A percentile compares a stretch with the other conserved stretches of the same genome.
phyloP scores from a whole-genome alignment of 495 filamentous ascomycete genomes.

The Penicillium riverlandense region DNA sequence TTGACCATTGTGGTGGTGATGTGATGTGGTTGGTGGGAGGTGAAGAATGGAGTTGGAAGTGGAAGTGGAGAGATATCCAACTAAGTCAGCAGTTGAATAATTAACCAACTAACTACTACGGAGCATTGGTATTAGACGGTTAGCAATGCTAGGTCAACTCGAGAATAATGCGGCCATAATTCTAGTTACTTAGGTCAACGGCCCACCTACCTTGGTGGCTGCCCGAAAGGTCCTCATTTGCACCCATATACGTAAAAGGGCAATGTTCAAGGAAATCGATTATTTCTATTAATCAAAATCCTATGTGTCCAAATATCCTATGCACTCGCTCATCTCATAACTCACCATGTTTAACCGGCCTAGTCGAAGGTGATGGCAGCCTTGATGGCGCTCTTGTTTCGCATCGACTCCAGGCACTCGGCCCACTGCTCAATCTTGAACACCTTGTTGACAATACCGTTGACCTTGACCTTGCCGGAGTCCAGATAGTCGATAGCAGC shows the following conservation, averaged over 20 bases:
- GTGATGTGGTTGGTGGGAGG: constrained; percentile 1
- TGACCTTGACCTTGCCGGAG: constrained; percentile 55
- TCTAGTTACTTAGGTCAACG: neutral
- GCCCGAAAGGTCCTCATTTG: constrained; percentile 2
- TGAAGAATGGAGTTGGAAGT: neutral
- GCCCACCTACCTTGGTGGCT: constrained; percentile 1
- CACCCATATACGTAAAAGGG: too few relatives aligned
- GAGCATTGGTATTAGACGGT: too few relatives aligned
- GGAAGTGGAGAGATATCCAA: neutral
- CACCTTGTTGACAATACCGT: constrained; percentile 45
- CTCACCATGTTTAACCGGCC: neutral
- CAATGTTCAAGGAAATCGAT: neutral
- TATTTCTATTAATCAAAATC: constrained; percentile 3
- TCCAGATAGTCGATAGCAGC: constrained; percentile 65
- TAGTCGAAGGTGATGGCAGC: constrained; percentile 64
- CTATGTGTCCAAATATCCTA: neutral
- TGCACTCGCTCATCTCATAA: neutral
- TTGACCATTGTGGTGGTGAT: constrained; percentile 51
- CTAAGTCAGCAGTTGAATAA: too few relatives aligned
- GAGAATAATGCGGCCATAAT: too few relatives aligned
- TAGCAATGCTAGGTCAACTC: too few relatives aligned
- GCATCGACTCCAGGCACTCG: constrained; percentile 34
- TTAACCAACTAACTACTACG: too few relatives aligned
- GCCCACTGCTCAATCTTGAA: constrained; percentile 43
- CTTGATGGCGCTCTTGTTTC: constrained; percentile 65